These are phyloP conservation scores for Biancaea sappan DNA, from an alignment of 306 rosid species.

Conservation along the genomic window DNA sequence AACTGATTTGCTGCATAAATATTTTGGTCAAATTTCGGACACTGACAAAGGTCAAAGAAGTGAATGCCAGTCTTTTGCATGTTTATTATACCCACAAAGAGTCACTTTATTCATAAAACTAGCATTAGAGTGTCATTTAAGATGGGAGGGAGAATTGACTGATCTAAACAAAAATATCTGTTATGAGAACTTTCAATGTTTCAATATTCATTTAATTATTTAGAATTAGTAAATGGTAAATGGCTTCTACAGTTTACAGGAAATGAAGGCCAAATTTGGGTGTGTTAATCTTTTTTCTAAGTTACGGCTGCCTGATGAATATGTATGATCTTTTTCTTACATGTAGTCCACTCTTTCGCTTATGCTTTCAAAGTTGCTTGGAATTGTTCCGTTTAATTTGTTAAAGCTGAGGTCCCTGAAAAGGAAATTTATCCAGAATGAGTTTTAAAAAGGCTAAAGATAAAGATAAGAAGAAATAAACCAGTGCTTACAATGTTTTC, in stretches of 20 bases:
- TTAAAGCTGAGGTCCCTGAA: slow-evolving; percentile 47
- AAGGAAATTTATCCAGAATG: too few relatives aligned
- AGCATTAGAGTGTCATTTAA: too few relatives aligned
- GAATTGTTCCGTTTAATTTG: slow-evolving; percentile 44
- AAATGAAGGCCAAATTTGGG: background rate
- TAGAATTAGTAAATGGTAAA: background rate
- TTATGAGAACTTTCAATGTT: too few relatives aligned
- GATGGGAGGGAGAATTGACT: too few relatives aligned
- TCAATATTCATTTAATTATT: too few relatives aligned
- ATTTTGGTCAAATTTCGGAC: too few relatives aligned
- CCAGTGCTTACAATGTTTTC: slow-evolving; percentile 52
- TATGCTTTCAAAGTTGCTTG: slow-evolving; percentile 24
- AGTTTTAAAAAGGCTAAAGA: background rate
- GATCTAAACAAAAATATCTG: background rate
- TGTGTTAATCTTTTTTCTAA: background rate
- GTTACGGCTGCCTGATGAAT: background rate
- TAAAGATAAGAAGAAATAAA: slow-evolving; percentile 14
- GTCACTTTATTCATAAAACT: too few relatives aligned
- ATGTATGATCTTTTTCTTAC: slow-evolving; percentile 39
- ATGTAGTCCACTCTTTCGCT: slow-evolving; percentile 29
- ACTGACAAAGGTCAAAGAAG: too few relatives aligned
- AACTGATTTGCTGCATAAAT: background rate
- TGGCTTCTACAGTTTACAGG: background rate
- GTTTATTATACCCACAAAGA: too few relatives aligned
- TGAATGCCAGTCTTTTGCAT: too few relatives aligned